Percentiles rank a stretch among this genome's conserved stretches.
Conservation (phyloP, 108 stramenopile species). For the Discostella stelligeroides region DNA sequence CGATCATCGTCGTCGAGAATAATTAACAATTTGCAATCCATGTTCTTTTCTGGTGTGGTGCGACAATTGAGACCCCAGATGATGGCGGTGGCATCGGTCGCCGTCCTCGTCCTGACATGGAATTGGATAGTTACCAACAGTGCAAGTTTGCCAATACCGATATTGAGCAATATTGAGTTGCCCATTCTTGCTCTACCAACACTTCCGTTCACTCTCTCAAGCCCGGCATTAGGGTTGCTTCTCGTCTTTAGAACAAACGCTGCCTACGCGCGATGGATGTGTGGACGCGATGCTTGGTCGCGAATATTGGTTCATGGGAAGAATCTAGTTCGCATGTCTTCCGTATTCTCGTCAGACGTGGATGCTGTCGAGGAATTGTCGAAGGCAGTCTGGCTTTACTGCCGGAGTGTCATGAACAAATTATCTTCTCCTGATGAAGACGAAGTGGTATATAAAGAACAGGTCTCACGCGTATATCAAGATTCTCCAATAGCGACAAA, state of each 20-base stretch:
- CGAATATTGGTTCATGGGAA: conserved; percentile 50
- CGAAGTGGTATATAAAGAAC: conserved; percentile 37
- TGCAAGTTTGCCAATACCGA: neutral
- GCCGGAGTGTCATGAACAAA: conserved; percentile 52
- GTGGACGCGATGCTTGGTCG: conserved; percentile 62
- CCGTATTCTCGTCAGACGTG: conserved; percentile 37
- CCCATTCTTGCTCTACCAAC: conserved; percentile 54
- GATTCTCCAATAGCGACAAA: conserved; percentile 14
- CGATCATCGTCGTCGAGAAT: conserved; percentile 45
- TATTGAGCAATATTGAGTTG: conserved; percentile 3
- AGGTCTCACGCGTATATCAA: conserved; percentile 23
- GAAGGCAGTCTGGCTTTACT: conserved; percentile 50
- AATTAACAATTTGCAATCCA: conserved; percentile 43
- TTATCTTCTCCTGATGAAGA: conserved; percentile 53
- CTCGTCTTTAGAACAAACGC: conserved; percentile 78
- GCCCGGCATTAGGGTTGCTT: conserved; percentile 64
- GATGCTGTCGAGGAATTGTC: conserved; percentile 43
- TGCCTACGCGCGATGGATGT: conserved; percentile 65
- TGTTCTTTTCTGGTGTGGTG: conserved; percentile 55
- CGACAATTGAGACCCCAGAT: conserved; percentile 56
- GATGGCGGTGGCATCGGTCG: conserved; percentile 35
- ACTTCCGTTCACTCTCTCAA: conserved; percentile 63
- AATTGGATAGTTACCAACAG: conserved; percentile 24
- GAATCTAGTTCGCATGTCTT: conserved; percentile 59
- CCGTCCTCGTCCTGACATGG: conserved; percentile 43